Conservation (phyloP, 2,329 filamentous ascomycete genomes). For the Trichophyton verrucosum region DNA sequence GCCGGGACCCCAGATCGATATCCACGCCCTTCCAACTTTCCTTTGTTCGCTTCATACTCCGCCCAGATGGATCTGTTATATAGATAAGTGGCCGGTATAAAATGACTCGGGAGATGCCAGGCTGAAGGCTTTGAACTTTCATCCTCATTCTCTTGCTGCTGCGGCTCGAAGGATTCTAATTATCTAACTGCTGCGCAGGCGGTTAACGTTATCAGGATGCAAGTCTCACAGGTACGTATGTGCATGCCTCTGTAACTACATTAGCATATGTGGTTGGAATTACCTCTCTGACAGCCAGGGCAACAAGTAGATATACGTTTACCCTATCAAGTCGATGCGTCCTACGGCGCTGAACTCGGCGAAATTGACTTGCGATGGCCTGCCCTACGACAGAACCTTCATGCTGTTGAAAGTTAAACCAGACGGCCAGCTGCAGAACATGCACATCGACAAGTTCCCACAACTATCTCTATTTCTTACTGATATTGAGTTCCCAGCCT, state of each 20-base stretch:
- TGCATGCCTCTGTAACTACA: too few species aligned
- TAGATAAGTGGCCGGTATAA: too few species aligned
- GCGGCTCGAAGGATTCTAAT: neutral
- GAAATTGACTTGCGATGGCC: conserved; percentile 48
- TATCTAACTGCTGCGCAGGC: neutral
- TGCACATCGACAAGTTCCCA: conserved; percentile 48
- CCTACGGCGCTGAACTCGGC: conserved; percentile 44
- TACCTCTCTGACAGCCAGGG: neutral
- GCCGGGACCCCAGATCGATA: too few species aligned
- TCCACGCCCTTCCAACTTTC: too few species aligned
- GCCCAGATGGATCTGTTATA: too few species aligned
- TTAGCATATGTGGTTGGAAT: neutral
- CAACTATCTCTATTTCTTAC: conserved; percentile 54
- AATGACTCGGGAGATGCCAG: neutral
- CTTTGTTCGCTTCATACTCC: too few species aligned
- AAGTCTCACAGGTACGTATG: conserved; percentile 1
- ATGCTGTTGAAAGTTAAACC: conserved; percentile 50
- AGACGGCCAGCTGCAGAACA: conserved; percentile 35
- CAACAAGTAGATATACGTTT: conserved; percentile 48
- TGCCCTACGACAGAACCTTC: conserved; percentile 55
- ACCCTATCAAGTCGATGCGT: conserved; percentile 63
- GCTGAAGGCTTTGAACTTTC: neutral
- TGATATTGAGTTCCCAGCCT: conserved; percentile 31
- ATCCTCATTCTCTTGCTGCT: neutral
- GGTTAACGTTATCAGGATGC: neutral